Evolutionary conservation across 352 stramenopile genomes (phyloP).

Genomic region (Phytophthora rubi): DNA sequence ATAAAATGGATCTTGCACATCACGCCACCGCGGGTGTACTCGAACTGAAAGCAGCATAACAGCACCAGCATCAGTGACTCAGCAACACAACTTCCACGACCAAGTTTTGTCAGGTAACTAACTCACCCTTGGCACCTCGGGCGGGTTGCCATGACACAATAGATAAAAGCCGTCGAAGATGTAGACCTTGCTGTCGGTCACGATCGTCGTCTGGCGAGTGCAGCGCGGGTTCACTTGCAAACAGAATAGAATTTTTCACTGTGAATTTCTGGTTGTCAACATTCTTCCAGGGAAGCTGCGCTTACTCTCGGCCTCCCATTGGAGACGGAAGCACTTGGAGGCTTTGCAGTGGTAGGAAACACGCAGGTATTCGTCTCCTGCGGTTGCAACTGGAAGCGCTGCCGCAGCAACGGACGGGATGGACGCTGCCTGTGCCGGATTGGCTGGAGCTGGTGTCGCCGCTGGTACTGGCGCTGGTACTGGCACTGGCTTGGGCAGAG

Average conservation of each 20-base stretch:
- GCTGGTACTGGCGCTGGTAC: slow-evolving; percentile 1
- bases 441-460: background rate
- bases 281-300: background rate
- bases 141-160: slow-evolving; percentile 68
- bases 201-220: slow-evolving; percentile 71
- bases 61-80: background rate
- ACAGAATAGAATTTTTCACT: background rate
- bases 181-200: slow-evolving; percentile 66
- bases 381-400: slow-evolving; percentile 6
- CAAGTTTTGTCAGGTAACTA: background rate
- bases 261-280: no score
- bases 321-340: slow-evolving; percentile 70
- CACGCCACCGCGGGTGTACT: slow-evolving; percentile 79
- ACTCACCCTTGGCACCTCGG: slow-evolving; percentile 63
- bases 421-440: slow-evolving; percentile 2
- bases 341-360: slow-evolving; percentile 73
- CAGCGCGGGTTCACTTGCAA: slow-evolving; percentile 81
- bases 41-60: slow-evolving; percentile 52
- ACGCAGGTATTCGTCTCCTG: slow-evolving; percentile 56
- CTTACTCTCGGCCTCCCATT: slow-evolving; percentile 85
- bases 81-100: background rate
- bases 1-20: slow-evolving; percentile 84
- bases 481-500: slow-evolving; percentile 3
- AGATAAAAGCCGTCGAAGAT: slow-evolving; percentile 90
- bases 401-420: background rate